These are phyloP conservation scores for Amylocarpus encephaloides DNA, from an alignment of 2,329 filamentous ascomycete species.

Conservation along the genomic window DNA sequence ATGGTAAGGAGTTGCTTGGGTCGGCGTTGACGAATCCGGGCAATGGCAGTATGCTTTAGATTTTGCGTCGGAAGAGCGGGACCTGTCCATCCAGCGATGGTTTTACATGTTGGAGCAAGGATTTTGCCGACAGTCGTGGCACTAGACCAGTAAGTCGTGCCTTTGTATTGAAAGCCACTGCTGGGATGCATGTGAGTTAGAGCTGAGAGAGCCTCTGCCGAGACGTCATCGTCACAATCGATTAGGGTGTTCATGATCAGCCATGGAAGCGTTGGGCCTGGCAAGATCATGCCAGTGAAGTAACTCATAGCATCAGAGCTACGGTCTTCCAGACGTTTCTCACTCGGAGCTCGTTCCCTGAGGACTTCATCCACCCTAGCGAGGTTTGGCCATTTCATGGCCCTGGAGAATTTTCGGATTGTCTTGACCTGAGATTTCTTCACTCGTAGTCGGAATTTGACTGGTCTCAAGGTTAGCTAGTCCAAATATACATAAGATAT, in stretches of 20 bases:
- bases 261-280: constrained; percentile 64
- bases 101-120: constrained; percentile 62
- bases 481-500: constrained; percentile 13
- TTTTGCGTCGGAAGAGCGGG: constrained; percentile 63
- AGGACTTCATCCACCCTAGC: constrained; percentile 56
- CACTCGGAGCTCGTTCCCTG: constrained; percentile 44
- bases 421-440: constrained; percentile 64
- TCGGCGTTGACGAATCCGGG: constrained; percentile 56
- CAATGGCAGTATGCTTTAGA: constrained; percentile 62
- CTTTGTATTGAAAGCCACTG: constrained; percentile 71
- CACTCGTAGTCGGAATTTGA: constrained; percentile 57
- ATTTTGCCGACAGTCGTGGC: constrained; percentile 70
- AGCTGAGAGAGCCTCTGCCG: constrained; percentile 57
- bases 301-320: constrained; percentile 71
- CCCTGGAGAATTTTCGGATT: constrained; percentile 60
- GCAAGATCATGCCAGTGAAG: constrained; percentile 67
- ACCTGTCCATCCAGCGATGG: constrained; percentile 68
- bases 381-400: constrained; percentile 74
- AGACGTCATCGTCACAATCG: constrained; percentile 65
- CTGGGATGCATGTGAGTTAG: constrained; percentile 62
- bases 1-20: constrained; percentile 50
- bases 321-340: constrained; percentile 51
- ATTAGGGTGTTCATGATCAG: constrained; percentile 73
- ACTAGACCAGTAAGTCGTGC: constrained; percentile 71
- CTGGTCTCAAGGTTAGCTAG: constrained; percentile 31